Evolutionary conservation across 148 eudicot species (phyloP).

Genomic region (Rhododendron ovatum): DNA sequence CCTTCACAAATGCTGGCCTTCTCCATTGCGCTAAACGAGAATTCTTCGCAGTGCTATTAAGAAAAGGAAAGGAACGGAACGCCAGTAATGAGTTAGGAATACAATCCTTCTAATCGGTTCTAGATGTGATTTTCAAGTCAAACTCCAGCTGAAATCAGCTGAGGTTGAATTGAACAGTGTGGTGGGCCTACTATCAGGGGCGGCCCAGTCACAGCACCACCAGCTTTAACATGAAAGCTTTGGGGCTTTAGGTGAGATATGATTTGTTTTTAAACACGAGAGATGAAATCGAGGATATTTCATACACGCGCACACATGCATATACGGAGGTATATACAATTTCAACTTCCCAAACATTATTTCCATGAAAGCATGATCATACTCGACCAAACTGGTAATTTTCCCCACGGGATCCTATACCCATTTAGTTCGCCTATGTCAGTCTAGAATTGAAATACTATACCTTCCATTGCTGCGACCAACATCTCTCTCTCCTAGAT

Average conservation of each 20-base stretch:
- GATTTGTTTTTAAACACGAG: background rate
- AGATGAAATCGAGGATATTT: too few relatives aligned
- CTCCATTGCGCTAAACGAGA: constrained; percentile 29
- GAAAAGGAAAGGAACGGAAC: background rate
- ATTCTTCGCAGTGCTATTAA: background rate
- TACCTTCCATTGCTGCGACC: constrained; percentile 29
- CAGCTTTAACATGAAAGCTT: too few relatives aligned
- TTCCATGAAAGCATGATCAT: background rate
- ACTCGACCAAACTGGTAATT: background rate
- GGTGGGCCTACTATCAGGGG: too few relatives aligned
- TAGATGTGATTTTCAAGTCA: too few relatives aligned
- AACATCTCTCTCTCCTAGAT: constrained; percentile 33
- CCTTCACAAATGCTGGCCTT: constrained; percentile 42
- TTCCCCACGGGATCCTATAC: background rate
- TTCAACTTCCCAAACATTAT: too few relatives aligned
- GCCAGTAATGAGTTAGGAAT: background rate
- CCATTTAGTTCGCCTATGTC: background rate
- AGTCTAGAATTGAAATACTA: background rate
- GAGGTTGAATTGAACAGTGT: too few relatives aligned
- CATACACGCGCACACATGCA: background rate
- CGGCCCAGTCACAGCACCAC: background rate
- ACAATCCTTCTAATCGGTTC: background rate
- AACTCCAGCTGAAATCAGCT: too few relatives aligned
- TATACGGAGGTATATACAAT: too few relatives aligned
- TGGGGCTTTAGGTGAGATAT: background rate